phyloP scores from a whole-genome alignment of 805 yeast species.

The Ogataea thermomethanolica region DNA sequence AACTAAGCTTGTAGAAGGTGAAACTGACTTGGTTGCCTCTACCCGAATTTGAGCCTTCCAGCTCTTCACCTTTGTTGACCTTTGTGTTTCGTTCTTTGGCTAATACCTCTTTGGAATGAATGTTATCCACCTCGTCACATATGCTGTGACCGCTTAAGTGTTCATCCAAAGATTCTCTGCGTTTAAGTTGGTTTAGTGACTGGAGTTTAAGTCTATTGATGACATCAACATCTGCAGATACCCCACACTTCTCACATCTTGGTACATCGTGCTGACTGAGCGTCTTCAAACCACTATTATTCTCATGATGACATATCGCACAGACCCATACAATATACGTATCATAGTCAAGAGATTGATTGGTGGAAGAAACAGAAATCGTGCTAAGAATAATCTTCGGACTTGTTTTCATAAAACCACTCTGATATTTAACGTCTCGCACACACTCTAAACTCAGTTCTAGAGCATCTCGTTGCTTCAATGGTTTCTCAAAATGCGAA shows the following conservation, averaged over 20 bases:
- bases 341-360: background rate
- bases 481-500: slow-evolving; percentile 14
- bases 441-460: slow-evolving; percentile 19
- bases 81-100: too few relatives aligned
- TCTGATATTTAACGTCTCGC: slow-evolving; percentile 26
- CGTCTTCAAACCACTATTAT: slow-evolving; percentile 29
- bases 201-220: background rate
- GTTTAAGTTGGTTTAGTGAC: too few relatives aligned
- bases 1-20: slow-evolving; percentile 57
- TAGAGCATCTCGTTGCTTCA: background rate
- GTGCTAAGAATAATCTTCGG: slow-evolving; percentile 57
- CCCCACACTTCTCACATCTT: slow-evolving; percentile 61
- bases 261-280: slow-evolving; percentile 32
- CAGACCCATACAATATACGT: slow-evolving; percentile 65
- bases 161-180: too few relatives aligned
- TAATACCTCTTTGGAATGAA: too few relatives aligned
- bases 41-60: too few relatives aligned
- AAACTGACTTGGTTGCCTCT: too few relatives aligned
- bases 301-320: slow-evolving; percentile 80
- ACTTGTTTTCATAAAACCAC: slow-evolving; percentile 69
- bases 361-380: slow-evolving; percentile 1
- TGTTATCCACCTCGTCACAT: too few relatives aligned
- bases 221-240: slow-evolving; percentile 30
- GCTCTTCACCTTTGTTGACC: too few relatives aligned
- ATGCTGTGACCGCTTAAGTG: too few relatives aligned